Evolutionary conservation across 2,329 filamentous ascomycete species (phyloP), one percentile per base, ranked within the genome.

Genomic region (Penicillium occitanis): DNA sequence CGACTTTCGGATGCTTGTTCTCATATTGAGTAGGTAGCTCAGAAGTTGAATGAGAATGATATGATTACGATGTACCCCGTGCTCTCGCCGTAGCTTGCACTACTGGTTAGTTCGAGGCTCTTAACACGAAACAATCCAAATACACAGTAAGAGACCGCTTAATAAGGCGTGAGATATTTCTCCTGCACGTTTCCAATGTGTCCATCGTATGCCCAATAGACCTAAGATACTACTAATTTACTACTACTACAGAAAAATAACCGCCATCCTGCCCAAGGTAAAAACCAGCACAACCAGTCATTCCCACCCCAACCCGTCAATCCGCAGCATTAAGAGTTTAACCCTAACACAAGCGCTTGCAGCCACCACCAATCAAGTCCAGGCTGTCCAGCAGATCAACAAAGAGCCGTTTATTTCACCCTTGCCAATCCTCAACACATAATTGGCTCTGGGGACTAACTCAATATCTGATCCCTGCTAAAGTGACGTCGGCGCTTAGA

Each of bases 401-500:
- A 11, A 53, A n/a, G 33, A 33, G 25, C 51, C n/a, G 30, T 35
- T 51, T 50, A 50, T 48, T 50, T 50, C 22, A 50, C 22, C 22
- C 46, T 48, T 48, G 46, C 25, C 3, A 55, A 33, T 53, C 8
- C 51, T 57, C 33, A 37, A 37, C 50, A 17, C 11, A 57, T 5
- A 22, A 57, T 57, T 57, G 53, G 53, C 10, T 33, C 5, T 17
- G 7, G 7, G 5, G 6, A 7, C 51, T 19, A 33, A 10, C 53
- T 40, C 4, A 25, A 37, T 14, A 57, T 51, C 25, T 50, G 30
- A 57, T 13, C 30, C 17, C 53, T 63, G 48, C 64, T 50, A 40
- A 48, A 64, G 42, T 28, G 61, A 69, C 40, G 22, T 60, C 64
- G 44, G 67, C 14, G 35, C 50, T 64, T 68, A 66, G 67, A 28